Conservation (phyloP, 2,329 filamentous ascomycete species). For the Zymoseptoria crescenta region DNA sequence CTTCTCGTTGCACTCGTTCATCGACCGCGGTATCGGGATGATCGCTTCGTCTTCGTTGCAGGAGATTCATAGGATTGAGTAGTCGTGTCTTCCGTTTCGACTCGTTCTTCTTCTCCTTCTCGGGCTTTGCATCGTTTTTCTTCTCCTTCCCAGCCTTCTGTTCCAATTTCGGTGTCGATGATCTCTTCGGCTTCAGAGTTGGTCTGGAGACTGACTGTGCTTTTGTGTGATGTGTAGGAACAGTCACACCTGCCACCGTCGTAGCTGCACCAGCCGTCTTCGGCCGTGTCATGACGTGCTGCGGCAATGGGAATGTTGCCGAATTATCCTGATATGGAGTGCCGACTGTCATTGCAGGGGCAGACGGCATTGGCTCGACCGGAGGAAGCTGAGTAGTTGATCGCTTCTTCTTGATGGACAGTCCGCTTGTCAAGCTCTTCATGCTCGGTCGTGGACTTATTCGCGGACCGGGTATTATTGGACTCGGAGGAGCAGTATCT, state of each 20-base stretch:
- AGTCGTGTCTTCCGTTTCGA: conserved; percentile 31
- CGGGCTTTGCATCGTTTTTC: not conserved
- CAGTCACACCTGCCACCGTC: conserved; percentile 29
- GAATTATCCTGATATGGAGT: conserved; percentile 26
- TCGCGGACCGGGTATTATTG: conserved; percentile 5
- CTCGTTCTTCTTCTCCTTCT: conserved; percentile 33
- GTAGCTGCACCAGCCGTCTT: conserved; percentile 23
- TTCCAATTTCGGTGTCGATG: not conserved
- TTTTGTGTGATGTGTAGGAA: conserved; percentile 27
- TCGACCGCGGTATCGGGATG: conserved; percentile 18
- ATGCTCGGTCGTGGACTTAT: conserved; percentile 12
- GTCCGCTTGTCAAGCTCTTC: conserved; percentile 7
- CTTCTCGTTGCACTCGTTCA: conserved; percentile 31
- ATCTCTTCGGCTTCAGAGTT: not conserved
- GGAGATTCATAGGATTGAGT: conserved; percentile 53
- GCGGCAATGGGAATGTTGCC: conserved; percentile 25
- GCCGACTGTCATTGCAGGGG: conserved; percentile 21
- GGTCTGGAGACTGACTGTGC: conserved; percentile 1
- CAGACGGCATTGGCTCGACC: conserved; percentile 6
- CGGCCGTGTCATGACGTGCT: conserved; percentile 27
- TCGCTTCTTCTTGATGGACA: not conserved
- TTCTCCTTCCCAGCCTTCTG: conserved; percentile 8
- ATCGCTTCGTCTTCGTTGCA: conserved; percentile 50
- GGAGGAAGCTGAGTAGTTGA: conserved; percentile 2
- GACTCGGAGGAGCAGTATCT: conserved; percentile 2